These are phyloP conservation scores for Pleurotus djamor DNA, from an alignment of 768 basidiomycete genomes.

Conservation along the genomic window DNA sequence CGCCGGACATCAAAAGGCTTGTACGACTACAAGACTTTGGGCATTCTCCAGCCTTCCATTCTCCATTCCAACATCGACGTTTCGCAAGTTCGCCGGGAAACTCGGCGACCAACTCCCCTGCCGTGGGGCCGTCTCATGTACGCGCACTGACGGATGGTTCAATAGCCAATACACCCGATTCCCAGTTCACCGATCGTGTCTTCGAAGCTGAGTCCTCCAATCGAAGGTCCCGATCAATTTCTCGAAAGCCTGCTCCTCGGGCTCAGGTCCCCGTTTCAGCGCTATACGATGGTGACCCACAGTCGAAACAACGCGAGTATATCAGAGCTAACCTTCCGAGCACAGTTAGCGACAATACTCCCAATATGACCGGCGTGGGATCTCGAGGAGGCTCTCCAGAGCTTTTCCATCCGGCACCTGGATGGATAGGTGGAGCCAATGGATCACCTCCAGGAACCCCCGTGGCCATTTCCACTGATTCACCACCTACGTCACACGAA, in stretches of 20 bases:
- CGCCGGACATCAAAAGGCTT: conserved; percentile 18
- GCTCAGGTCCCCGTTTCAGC: conserved; percentile 65
- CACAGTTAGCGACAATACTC: conserved; percentile 44
- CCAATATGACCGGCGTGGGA: conserved; percentile 72
- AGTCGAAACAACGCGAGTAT: conserved; percentile 15
- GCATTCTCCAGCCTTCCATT: conserved; percentile 11
- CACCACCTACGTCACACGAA: neutral
- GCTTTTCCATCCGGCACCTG: neutral
- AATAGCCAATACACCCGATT: neutral
- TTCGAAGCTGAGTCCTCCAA: conserved; percentile 10
- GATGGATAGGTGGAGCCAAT: conserved; percentile 14
- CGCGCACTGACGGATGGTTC: neutral
- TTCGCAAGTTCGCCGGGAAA: conserved; percentile 30
- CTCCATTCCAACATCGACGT: conserved; percentile 28
- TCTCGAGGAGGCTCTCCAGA: conserved; percentile 27
- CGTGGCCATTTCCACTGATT: neutral
- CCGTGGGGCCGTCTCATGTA: conserved; percentile 10
- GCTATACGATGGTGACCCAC: conserved; percentile 37
- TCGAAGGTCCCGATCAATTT: neutral
- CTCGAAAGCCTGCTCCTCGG: conserved; percentile 64
- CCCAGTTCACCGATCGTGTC: conserved; percentile 11
- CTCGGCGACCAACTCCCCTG: neutral
- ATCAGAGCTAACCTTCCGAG: conserved; percentile 45
- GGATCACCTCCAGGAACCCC: conserved; percentile 21
- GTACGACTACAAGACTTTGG: conserved; percentile 13